Evolutionary conservation across 169 alveolate species (phyloP), one percentile per base, ranked within the genome.

Genomic region (Sarcocystis neurona): DNA sequence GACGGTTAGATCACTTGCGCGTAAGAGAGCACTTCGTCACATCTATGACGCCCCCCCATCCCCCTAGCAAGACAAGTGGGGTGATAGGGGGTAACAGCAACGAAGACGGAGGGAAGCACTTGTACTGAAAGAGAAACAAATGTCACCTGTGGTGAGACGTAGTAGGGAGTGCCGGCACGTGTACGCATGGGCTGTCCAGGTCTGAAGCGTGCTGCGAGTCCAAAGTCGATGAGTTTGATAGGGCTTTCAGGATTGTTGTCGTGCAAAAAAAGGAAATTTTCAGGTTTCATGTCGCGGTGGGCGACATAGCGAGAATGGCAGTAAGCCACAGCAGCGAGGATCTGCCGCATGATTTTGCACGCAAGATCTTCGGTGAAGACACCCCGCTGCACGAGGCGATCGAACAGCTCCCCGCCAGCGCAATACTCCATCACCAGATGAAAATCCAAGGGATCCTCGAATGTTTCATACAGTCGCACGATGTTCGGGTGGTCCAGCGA

Each of bases 401-500:
- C 98, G 86, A 97, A 96, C 85, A 97, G 93, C 90, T 97, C 99
- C 8, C 98, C 98, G 37, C 99, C 99, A 39, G 94, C 90, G 88
- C 97, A 96, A 82, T 91, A 93, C 93, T 97, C 99, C 91, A 97
- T 96, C 30, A 97, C 97, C 47, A 97, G 79, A 90, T 97, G 95
- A 43, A 97, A 87, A 90, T 95, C 93, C 43, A 93, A 89, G 27
- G 80, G 78, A 79, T 95, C 96, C 88, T 97, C 98, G 90, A 92
- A 96, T 5, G 96, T 95, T 90, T 97, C 99, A 92, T 94, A 97
- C 44, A 97, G 89, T 85, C 96, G 96, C 56, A 97, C 95, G 39
- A 98, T 97, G 93, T 97, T 97, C n/a, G 99, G 99, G 93, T 98
- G 99, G 90, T 98, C 99, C 63, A 98, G 91, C 41, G 92, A 80